Base-by-base conservation (phyloP, 495 filamentous ascomycete genomes). In the Tetracladium setigerum region DNA sequence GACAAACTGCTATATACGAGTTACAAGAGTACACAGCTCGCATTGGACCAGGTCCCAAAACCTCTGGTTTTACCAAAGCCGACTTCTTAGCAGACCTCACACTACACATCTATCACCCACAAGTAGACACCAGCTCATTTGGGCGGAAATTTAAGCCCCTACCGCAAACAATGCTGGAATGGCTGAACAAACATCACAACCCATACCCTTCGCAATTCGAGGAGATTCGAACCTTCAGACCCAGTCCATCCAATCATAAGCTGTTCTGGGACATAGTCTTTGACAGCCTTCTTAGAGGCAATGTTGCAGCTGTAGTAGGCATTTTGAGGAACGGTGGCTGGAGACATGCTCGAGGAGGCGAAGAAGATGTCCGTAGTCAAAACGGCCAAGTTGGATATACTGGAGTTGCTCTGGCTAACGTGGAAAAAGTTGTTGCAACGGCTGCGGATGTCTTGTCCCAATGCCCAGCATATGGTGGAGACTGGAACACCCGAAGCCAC, bases 241-340 rank as follows among this genome's bases (percentile, higher is more conserved):
- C 84, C 2, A 84, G 82, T 48, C 84, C 86, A 31, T 81, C 87
- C 2, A 77, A 78, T 38, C 84, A 89, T 53, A 64, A 67, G 5
- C 69, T 79, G 22, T 96, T 86, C 61, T 96, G 90, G 90, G 84
- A 87, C 56, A 73, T 79, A 9, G 65, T 95, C 14, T 82, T 79
- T 50, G 69, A 72, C 27, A 62, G 76, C 30, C 71, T 87, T 41
- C 64, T 90, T 4, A 83, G 89, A 13, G 89, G 89, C 17, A 76
- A 78, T 30, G 74, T 95, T 32, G 43, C 57, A 4, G 79, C 78
- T 10, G 79, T 82, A 0, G 68, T 81, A 2, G 64, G 69, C 32
- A 59, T 91, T 30, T 66, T 96, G 32, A 78, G 72, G 42, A 72
- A 74, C 8, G 85, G 86, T 1, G 82, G 86, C 38, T 95, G 89